A percentile compares a stretch with the other conserved stretches of the same genome.
phyloP scores from a whole-genome alignment of 371 early-diverging fungal genomes.

The Mucor irregularis region DNA sequence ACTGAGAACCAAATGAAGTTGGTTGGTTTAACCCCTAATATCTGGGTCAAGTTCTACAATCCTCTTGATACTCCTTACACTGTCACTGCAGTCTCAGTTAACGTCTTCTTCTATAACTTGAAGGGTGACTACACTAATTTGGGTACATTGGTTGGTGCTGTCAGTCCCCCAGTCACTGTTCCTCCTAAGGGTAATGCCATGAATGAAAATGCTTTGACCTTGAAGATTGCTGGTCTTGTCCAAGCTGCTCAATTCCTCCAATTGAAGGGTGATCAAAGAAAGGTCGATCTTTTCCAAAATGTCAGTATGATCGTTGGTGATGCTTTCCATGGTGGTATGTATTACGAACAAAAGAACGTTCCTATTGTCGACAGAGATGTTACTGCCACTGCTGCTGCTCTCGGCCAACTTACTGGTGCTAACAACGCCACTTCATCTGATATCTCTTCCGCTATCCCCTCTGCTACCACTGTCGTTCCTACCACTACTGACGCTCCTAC shows the following conservation, averaged over 20 bases:
- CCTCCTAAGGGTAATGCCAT: conserved; percentile 25
- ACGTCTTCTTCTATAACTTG: neutral
- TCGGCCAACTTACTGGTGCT: conserved; percentile 1
- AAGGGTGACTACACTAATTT: conserved; percentile 9
- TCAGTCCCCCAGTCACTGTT: conserved; percentile 32
- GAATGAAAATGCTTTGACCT: conserved; percentile 19
- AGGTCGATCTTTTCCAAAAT: conserved; percentile 36
- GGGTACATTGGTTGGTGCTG: conserved; percentile 27
- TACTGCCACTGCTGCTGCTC: conserved; percentile 2
- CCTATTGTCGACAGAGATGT: conserved; percentile 15
- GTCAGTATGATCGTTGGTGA: conserved; percentile 37
- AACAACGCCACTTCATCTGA: neutral
- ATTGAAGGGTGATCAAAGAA: conserved; percentile 12
- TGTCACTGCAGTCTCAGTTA: conserved; percentile 19
- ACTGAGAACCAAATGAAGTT: conserved; percentile 25
- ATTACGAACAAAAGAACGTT: conserved; percentile 39
- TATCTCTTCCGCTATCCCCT: neutral
- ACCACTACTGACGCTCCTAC: conserved; percentile 7
- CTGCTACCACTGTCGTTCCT: neutral
- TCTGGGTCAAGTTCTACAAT: conserved; percentile 45
- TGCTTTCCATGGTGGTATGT: conserved; percentile 31
- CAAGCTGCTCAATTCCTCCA: conserved; percentile 10
- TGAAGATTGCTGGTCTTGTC: conserved; percentile 13
- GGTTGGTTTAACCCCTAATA: conserved; percentile 7
- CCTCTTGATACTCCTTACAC: conserved; percentile 48